phyloP scores from a whole-genome alignment of 257 asterid species.

The Penstemon eatonii region DNA sequence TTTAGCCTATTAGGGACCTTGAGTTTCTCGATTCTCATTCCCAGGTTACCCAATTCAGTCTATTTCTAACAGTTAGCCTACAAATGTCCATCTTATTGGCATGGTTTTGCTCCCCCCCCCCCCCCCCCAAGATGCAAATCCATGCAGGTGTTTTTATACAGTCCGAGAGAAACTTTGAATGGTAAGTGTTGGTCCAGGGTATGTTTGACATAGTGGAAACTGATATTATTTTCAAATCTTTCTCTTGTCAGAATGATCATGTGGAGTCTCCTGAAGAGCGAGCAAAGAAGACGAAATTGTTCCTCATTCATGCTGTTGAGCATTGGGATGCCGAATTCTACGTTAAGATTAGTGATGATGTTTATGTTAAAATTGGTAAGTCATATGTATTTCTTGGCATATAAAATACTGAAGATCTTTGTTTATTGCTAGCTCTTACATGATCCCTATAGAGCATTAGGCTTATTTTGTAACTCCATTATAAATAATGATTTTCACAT shows the following conservation, averaged over 20 bases:
- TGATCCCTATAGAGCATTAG: constrained; percentile 12
- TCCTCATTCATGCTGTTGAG: constrained; percentile 72
- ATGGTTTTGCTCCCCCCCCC: too few relatives aligned
- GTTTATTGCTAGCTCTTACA: constrained; percentile 22
- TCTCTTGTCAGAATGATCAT: constrained; percentile 57
- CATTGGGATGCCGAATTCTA: constrained; percentile 91
- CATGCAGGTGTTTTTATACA: too few relatives aligned
- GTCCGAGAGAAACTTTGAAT: too few relatives aligned
- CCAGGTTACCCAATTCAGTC: constrained; percentile 7
- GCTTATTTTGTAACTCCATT: not conserved
- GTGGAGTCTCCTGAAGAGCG: constrained; percentile 63
- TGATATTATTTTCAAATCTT: constrained; percentile 14
- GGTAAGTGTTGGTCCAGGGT: not conserved
- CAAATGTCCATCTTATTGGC: too few relatives aligned
- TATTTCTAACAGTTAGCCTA: not conserved
- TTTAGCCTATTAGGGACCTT: constrained; percentile 18
- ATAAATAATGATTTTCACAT: not conserved
- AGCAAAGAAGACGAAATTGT: constrained; percentile 65
- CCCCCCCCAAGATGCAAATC: too few relatives aligned
- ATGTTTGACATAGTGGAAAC: constrained; percentile 13
- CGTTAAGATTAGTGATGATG: constrained; percentile 78
- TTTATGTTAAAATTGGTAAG: constrained; percentile 78
- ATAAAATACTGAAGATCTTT: constrained; percentile 2
- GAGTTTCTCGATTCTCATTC: constrained; percentile 5
- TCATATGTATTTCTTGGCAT: constrained; percentile 10